These are phyloP conservation scores for Silene conica DNA, from an alignment of 148 eudicot species.

Conservation along the genomic window DNA sequence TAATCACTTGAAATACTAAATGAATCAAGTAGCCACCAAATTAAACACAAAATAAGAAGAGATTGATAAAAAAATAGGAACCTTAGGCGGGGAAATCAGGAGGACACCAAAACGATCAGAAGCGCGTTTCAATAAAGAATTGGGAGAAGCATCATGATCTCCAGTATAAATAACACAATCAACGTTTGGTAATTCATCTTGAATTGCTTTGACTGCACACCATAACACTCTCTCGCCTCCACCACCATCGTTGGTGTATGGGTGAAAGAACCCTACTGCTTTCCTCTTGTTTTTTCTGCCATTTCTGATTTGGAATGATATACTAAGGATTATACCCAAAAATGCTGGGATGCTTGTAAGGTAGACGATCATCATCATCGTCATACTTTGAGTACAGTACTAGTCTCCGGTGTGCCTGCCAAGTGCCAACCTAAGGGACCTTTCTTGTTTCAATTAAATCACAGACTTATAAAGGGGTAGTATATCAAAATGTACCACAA, in stretches of 20 bases:
- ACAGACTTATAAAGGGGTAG: no score
- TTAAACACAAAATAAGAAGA: neutral
- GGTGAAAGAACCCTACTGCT: slow-evolving; percentile 82
- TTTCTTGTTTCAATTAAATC: no score
- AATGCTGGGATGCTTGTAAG: neutral
- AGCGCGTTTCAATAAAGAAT: slow-evolving; percentile 53
- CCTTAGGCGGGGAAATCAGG: slow-evolving; percentile 59
- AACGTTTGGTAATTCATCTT: slow-evolving; percentile 62
- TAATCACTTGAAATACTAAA: neutral
- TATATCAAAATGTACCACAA: no score
- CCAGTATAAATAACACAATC: slow-evolving; percentile 69
- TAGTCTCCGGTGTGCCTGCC: no score
- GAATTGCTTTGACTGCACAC: slow-evolving; percentile 92
- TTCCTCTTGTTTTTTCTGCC: slow-evolving; percentile 38
- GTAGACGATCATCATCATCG: slow-evolving; percentile 1
- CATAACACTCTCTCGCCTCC: slow-evolving; percentile 97
- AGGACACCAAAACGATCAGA: slow-evolving; percentile 81
- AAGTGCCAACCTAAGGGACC: no score
- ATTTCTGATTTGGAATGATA: slow-evolving; percentile 11
- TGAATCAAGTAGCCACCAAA: neutral
- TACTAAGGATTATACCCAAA: neutral
- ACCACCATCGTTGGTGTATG: slow-evolving; percentile 93
- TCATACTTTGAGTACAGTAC: no score
- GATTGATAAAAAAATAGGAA: slow-evolving; percentile 2
- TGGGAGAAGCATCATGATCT: slow-evolving; percentile 80